Percentiles rank a stretch among this genome's conserved stretches.
phyloP scores from a whole-genome alignment of 352 stramenopile genomes.

The Phytophthora capsici region DNA sequence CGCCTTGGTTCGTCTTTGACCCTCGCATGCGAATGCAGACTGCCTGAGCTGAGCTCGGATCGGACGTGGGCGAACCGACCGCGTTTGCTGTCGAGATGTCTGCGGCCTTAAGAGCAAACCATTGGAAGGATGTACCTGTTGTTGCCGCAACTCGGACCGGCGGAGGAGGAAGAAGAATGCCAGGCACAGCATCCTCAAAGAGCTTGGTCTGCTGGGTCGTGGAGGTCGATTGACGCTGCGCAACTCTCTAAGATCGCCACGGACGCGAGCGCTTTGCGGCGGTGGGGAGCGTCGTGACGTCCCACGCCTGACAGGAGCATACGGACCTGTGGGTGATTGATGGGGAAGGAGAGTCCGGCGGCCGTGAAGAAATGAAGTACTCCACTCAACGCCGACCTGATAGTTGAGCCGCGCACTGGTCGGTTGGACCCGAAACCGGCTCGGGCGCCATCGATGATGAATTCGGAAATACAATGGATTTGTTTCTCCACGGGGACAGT shows the following conservation, averaged over 20 bases:
- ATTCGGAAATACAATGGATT: not conserved
- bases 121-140: not conserved
- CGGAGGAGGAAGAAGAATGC: constrained; percentile 17
- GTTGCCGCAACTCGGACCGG: constrained; percentile 9
- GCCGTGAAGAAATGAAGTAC: not conserved
- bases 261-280: not conserved
- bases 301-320: constrained; percentile 8
- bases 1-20: constrained; percentile 12
- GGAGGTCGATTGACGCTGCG: not conserved
- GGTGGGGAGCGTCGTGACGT: not conserved
- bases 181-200: constrained; percentile 7
- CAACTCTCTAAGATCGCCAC: not conserved
- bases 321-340: constrained; percentile 2
- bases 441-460: not conserved
- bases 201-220: constrained; percentile 1
- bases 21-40: constrained; percentile 1
- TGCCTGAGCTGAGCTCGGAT: not conserved
- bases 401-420: not conserved
- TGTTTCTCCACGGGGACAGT: not conserved
- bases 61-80: not conserved
- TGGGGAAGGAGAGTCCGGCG: not conserved
- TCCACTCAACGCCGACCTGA: not conserved
- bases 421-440: not conserved
- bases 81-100: not conserved
- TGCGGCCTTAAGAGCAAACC: not conserved